phyloP scores from a whole-genome alignment of 345 rosid genomes.

The Turritis glabra region DNA sequence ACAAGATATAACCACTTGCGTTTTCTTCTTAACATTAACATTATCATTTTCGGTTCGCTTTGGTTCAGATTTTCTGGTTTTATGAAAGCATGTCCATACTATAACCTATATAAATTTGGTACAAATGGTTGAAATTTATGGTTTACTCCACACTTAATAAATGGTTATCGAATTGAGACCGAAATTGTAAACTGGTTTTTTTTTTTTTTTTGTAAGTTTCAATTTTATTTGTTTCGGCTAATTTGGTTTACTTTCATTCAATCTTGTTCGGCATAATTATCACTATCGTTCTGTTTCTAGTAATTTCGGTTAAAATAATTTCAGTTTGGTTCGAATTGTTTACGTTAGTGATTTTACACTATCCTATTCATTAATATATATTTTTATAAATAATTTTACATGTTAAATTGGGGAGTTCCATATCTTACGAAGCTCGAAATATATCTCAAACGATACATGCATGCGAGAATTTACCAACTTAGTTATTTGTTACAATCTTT shows the following conservation, averaged over 20 bases:
- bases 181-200: too few species aligned
- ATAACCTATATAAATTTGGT: not conserved
- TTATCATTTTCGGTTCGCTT: not conserved
- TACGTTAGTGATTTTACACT: not conserved
- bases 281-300: not conserved
- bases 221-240: too few species aligned
- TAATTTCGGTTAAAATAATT: not conserved
- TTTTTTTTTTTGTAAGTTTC: too few species aligned
- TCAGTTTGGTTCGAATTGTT: not conserved
- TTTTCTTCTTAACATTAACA: not conserved
- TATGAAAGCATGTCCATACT: not conserved
- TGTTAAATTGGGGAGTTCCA: not conserved
- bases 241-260: too few species aligned
- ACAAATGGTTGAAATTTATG: not conserved
- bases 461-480: not conserved
- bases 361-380: too few species aligned
- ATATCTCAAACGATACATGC: not conserved
- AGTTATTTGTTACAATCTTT: not conserved
- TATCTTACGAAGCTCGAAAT: not conserved
- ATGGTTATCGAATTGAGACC: too few species aligned
- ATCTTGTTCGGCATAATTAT: too few species aligned
- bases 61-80: not conserved
- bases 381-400: not conserved
- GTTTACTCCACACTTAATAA: not conserved
- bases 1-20: not conserved